Evolutionary conservation across 345 rosid genomes (phyloP), one percentile per base, ranked within the genome.

Genomic region (Limnanthes douglasii): DNA sequence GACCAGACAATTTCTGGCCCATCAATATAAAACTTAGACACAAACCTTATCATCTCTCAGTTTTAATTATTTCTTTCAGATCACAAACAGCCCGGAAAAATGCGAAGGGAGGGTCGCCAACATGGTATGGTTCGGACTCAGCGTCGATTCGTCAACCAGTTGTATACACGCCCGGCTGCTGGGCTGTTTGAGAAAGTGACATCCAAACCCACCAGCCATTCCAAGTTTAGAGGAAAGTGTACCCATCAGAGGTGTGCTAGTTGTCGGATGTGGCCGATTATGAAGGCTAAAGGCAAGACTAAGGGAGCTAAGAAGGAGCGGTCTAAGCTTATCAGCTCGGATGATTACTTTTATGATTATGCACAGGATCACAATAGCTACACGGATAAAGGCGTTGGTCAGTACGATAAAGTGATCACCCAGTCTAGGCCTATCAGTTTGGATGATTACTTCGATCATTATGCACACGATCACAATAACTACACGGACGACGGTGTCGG

Each of bases 181-280:
- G 75, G 82, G 18, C 14, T 60, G 2, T 73, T 59, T 41, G 15
- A 66, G 11, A 62, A 27, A 37, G 70, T 48, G 21, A 28, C 49
- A 0, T 11, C 39, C 5, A 60, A 54, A 46, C 73, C 82, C 45
- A 60, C 69, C 24, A 70, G 62, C 53, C 88, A 77, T 57, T 70
- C 78, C 53, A 70, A 73, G 62, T 69, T 64, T 49, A 69, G 73
- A 4, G 65, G 70, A 3, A 72, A 52, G 65, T 73, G 82, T 20
- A 48, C 57, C 3, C 46, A 29, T 45, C 12, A 69, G 2, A 54
- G 58, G n/a, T 77, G 82, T 32, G 1, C 17, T 2, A 53, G 12
- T 6, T 66, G 75, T 12, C 75, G 59, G 22, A 7, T 45, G 48
- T 59, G 56, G 40, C 80, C 81, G 0, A 45, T 41, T 18, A 43